A percentile compares a stretch with the other conserved stretches of the same genome.
Conservation (phyloP, 2,329 filamentous ascomycete species). For the Lecanosticta acicola region DNA sequence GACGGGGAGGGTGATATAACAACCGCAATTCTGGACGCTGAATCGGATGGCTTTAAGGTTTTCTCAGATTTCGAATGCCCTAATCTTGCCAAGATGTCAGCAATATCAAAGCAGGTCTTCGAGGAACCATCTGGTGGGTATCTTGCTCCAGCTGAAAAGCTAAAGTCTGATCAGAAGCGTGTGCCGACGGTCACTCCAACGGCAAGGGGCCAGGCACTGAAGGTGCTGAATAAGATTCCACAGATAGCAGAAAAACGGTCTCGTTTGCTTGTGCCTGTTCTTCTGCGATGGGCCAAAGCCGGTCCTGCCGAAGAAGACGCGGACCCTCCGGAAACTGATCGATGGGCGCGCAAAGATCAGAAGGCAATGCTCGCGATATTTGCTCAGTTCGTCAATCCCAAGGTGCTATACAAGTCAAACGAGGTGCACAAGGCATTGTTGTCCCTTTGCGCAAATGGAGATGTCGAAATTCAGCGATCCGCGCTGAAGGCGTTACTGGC, state of each 20-base stretch:
- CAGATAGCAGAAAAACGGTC: slow-evolving; percentile 79
- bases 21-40: slow-evolving; percentile 14
- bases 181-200: slow-evolving; percentile 16
- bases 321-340: slow-evolving; percentile 12
- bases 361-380: slow-evolving; percentile 79
- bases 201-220: slow-evolving; percentile 66
- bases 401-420: slow-evolving; percentile 68
- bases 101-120: slow-evolving; percentile 48
- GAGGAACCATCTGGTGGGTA: slow-evolving; percentile 42
- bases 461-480: slow-evolving; percentile 80
- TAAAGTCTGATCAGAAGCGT: slow-evolving; percentile 12
- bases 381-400: slow-evolving; percentile 78
- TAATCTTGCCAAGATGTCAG: slow-evolving; percentile 59
- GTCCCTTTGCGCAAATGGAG: slow-evolving; percentile 75
- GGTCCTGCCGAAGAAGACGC: slow-evolving; percentile 31
- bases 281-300: slow-evolving; percentile 70
- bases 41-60: slow-evolving; percentile 30
- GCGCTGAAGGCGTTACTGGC: slow-evolving; percentile 78
- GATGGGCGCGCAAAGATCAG: slow-evolving; percentile 72
- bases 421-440: slow-evolving; percentile 73
- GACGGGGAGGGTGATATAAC: slow-evolving; percentile 32
- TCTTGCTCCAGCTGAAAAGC: slow-evolving; percentile 14
- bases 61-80: slow-evolving; percentile 79
- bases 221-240: slow-evolving; percentile 68
- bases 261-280: slow-evolving; percentile 74